Evolutionary conservation across 805 yeast genomes (phyloP).

Genomic region (Suhomyces canberraensis): DNA sequence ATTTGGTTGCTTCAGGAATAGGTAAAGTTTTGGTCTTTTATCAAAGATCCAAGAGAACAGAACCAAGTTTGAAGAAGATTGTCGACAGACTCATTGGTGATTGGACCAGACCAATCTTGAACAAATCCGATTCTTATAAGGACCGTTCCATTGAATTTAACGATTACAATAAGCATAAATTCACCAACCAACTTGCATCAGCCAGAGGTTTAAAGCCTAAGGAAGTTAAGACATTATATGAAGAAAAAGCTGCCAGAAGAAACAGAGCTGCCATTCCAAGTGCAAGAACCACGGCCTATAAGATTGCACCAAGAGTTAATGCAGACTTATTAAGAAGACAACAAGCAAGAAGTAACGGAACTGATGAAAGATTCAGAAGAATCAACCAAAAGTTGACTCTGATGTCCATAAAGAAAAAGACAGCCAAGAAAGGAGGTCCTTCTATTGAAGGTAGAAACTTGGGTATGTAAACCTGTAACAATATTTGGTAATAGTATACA

Average conservation of each 20-base stretch:
- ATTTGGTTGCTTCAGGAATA: slow-evolving; percentile 87
- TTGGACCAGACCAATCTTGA: slow-evolving; percentile 98
- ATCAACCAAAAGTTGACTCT: slow-evolving; percentile 57
- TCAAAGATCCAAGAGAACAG: slow-evolving; percentile 86
- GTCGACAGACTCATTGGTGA: slow-evolving; percentile 92
- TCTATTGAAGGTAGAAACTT: slow-evolving; percentile 72
- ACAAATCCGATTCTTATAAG: slow-evolving; percentile 90
- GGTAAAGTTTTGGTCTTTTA: slow-evolving; percentile 94
- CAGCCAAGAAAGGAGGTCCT: slow-evolving; percentile 64
- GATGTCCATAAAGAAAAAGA: slow-evolving; percentile 47
- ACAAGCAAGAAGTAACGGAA: slow-evolving; percentile 44
- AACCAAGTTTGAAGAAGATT: slow-evolving; percentile 76
- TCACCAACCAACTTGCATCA: slow-evolving; percentile 40
- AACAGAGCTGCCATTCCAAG: slow-evolving; percentile 96
- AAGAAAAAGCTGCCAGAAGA: slow-evolving; percentile 86
- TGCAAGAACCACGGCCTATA: slow-evolving; percentile 82
- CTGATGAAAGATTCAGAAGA: slow-evolving; percentile 79
- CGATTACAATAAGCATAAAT: slow-evolving; percentile 61
- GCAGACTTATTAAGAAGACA: slow-evolving; percentile 44
- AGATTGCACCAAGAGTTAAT: slow-evolving; percentile 81
- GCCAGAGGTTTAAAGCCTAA: slow-evolving; percentile 26
- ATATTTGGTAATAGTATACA: slow-evolving; percentile 3
- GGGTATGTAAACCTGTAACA: slow-evolving; percentile 27
- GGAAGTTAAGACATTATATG: slow-evolving; percentile 63
- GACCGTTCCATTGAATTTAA: slow-evolving; percentile 73